Evolutionary conservation across 345 rosid genomes (phyloP).

Genomic region (Euphorbia lathyris): DNA sequence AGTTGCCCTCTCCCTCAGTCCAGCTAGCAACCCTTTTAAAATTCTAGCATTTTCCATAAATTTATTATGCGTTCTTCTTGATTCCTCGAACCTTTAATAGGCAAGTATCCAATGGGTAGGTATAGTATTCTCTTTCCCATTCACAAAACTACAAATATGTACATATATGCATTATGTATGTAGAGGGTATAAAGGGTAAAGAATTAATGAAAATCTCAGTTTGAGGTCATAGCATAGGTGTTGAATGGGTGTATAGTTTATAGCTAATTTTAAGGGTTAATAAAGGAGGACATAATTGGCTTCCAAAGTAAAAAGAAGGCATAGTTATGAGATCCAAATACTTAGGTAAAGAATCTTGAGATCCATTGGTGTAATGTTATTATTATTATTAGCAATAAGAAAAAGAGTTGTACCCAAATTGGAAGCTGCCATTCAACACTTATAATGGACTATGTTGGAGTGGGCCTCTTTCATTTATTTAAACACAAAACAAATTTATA

Average conservation of each 20-base stretch:
- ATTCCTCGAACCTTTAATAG: too few relatives aligned
- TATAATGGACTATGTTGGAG: neutral
- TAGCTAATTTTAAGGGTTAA: neutral
- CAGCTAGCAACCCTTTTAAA: too few relatives aligned
- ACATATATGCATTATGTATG: too few relatives aligned
- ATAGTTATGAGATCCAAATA: conserved; percentile 14
- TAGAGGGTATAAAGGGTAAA: neutral
- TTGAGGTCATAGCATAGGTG: neutral
- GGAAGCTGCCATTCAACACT: conserved; percentile 6
- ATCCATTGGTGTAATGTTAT: conserved; percentile 8
- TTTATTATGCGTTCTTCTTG: too few relatives aligned
- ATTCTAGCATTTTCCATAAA: too few relatives aligned
- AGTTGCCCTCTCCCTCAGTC: too few relatives aligned
- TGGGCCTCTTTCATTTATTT: neutral
- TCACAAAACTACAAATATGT: too few relatives aligned
- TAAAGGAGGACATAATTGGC: neutral
- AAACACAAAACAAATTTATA: neutral
- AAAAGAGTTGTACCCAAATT: conserved; percentile 2
- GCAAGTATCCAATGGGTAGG: too few relatives aligned
- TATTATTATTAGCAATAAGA: neutral
- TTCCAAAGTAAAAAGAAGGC: conserved; percentile 1
- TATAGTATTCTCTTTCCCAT: too few relatives aligned
- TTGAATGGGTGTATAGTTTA: neutral
- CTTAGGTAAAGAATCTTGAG: conserved; percentile 14
- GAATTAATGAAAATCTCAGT: neutral